Evolutionary conservation across 257 asterid genomes (phyloP).

Genomic region (Cruciata laevipes): DNA sequence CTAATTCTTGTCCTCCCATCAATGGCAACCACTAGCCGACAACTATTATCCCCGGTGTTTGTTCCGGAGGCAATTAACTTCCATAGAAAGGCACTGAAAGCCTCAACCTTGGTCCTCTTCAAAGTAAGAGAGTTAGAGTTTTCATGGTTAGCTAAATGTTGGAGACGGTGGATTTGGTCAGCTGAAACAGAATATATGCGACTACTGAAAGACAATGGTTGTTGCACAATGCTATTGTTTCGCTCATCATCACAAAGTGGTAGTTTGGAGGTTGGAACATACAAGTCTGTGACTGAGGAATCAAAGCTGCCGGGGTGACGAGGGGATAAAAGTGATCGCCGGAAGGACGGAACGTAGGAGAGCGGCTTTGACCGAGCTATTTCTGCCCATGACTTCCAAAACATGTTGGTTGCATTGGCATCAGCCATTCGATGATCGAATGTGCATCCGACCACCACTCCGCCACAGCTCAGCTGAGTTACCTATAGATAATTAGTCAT

Average conservation of each 20-base stretch:
- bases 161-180: constrained; percentile 32
- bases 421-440: constrained; percentile 66
- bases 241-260: constrained; percentile 13
- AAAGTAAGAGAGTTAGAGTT: not conserved
- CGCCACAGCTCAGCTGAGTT: constrained; percentile 54
- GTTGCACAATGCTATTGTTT: not conserved
- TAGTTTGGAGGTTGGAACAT: constrained; percentile 21
- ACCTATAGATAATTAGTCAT: constrained; percentile 24
- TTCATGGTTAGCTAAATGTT: constrained; percentile 31
- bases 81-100: constrained; percentile 68
- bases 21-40: constrained; percentile 51
- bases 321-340: constrained; percentile 47
- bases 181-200: constrained; percentile 52
- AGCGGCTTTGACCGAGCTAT: constrained; percentile 33
- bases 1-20: constrained; percentile 52
- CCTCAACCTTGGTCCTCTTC: constrained; percentile 43
- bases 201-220: constrained; percentile 22
- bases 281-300: constrained; percentile 28
- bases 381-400: constrained; percentile 61
- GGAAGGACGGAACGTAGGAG: constrained; percentile 43
- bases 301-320: constrained; percentile 37
- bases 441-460: constrained; percentile 52
- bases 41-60: constrained; percentile 6
- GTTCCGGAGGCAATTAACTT: constrained; percentile 24
- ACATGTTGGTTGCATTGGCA: constrained; percentile 71